Conservation (phyloP, 2,329 filamentous ascomycete species). For the Hawksworthiomyces lignivorus region DNA sequence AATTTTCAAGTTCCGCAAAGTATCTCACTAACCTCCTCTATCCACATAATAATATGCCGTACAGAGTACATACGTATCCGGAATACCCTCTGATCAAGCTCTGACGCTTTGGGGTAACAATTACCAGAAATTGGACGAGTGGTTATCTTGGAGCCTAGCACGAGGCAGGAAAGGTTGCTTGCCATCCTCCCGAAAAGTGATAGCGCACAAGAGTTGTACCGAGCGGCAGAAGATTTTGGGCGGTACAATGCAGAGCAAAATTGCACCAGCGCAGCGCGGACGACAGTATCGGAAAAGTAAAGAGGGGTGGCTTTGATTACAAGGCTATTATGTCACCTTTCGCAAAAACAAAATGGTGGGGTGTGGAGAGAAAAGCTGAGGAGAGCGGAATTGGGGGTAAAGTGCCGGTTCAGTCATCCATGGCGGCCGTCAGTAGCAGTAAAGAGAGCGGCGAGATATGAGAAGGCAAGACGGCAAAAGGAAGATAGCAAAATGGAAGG, state of each 20-base stretch:
- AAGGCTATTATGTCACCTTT: slow-evolving; percentile 7
- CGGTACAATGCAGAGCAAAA: too few relatives aligned
- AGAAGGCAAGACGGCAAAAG: background rate
- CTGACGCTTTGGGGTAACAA: slow-evolving; percentile 2
- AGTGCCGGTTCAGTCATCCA: too few relatives aligned
- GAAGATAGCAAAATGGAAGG: background rate
- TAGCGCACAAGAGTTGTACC: slow-evolving; percentile 7
- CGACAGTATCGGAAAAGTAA: slow-evolving; percentile 1
- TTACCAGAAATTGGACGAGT: slow-evolving; percentile 2
- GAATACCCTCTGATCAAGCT: too few relatives aligned
- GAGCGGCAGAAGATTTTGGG: background rate
- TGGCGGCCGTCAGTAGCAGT: too few relatives aligned
- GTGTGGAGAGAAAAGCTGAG: background rate
- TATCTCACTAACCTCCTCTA: too few relatives aligned
- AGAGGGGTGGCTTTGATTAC: background rate
- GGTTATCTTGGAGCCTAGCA: background rate
- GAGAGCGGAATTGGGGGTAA: too few relatives aligned
- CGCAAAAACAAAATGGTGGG: background rate
- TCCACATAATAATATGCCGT: too few relatives aligned
- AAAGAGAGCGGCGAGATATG: background rate
- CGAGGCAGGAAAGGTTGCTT: slow-evolving; percentile 1
- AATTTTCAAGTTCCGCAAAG: too few relatives aligned
- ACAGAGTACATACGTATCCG: too few relatives aligned
- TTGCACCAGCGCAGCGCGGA: too few relatives aligned
- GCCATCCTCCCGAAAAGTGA: too few relatives aligned